Percentiles rank a stretch among this genome's conserved stretches.
Evolutionary conservation across 2,329 filamentous ascomycete species (phyloP).

Genomic region (Sodiomyces alkalinus): DNA sequence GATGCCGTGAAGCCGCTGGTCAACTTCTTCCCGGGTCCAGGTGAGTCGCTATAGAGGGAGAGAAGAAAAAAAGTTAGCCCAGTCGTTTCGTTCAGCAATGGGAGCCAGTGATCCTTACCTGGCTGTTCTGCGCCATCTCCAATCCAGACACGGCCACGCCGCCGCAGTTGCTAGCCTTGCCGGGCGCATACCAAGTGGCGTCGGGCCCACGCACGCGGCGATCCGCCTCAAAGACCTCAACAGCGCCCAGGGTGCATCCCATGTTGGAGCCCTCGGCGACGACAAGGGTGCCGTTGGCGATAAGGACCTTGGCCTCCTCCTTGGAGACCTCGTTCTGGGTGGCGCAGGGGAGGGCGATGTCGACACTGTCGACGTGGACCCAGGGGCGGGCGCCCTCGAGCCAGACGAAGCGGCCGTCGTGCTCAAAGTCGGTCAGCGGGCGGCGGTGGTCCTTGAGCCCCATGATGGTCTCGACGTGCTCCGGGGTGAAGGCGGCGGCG

Average conservation of each 20-base stretch:
- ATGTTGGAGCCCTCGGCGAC: constrained; percentile 98
- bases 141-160: constrained; percentile 94
- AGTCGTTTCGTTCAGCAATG: constrained; percentile 8
- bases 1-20: constrained; percentile 78
- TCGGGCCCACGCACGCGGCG: constrained; percentile 51
- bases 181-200: constrained; percentile 89
- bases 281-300: constrained; percentile 63
- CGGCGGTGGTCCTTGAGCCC: constrained; percentile 76
- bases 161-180: constrained; percentile 94
- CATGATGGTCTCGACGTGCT: constrained; percentile 67
- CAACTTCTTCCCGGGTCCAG: constrained; percentile 85
- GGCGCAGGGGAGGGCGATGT: constrained; percentile 81
- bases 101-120: too few relatives aligned
- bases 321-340: constrained; percentile 96
- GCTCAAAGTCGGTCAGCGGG: constrained; percentile 58
- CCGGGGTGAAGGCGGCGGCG: constrained; percentile 57
- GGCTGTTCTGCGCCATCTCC: constrained; percentile 98
- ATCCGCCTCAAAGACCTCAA: constrained; percentile 77
- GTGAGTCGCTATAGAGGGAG: constrained; percentile 55
- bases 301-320: constrained; percentile 74
- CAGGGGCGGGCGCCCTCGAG: constrained; percentile 78
- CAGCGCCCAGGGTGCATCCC: constrained; percentile 93
- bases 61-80: not conserved
- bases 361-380: constrained; percentile 77
- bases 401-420: constrained; percentile 62